Conservation (phyloP, 2,329 filamentous ascomycete genomes). For the Dothistroma pini region DNA sequence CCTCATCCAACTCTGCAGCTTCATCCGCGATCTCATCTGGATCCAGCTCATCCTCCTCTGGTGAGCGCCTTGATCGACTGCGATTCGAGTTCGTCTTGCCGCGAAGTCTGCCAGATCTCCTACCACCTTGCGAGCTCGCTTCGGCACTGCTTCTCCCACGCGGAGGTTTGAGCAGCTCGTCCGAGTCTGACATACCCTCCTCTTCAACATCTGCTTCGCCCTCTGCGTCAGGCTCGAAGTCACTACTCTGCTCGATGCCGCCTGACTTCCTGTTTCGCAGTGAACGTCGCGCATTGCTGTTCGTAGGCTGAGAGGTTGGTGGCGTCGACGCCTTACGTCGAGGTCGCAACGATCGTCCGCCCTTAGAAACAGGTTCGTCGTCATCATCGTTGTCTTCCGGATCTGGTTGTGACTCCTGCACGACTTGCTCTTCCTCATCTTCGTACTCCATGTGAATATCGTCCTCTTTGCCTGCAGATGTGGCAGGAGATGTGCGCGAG, state of each 20-base stretch:
- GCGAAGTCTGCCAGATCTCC: slow-evolving; percentile 51
- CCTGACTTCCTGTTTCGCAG: slow-evolving; percentile 41
- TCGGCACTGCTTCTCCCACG: slow-evolving; percentile 48
- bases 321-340: slow-evolving; percentile 32
- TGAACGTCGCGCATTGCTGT: slow-evolving; percentile 36
- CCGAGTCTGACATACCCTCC: slow-evolving; percentile 48
- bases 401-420: slow-evolving; percentile 39
- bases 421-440: slow-evolving; percentile 44
- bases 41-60: slow-evolving; percentile 47
- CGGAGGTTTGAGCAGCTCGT: slow-evolving; percentile 43
- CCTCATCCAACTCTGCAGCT: slow-evolving; percentile 56
- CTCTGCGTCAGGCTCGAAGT: slow-evolving; percentile 60
- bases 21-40: slow-evolving; percentile 52
- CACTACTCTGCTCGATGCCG: slow-evolving; percentile 55
- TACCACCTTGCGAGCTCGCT: slow-evolving; percentile 35
- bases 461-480: slow-evolving; percentile 36
- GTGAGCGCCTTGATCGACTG: slow-evolving; percentile 43
- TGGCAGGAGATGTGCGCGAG: slow-evolving; percentile 26
- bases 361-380: slow-evolving; percentile 49
- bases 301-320: slow-evolving; percentile 33
- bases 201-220: slow-evolving; percentile 54
- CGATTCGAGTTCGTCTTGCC: slow-evolving; percentile 43
- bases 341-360: slow-evolving; percentile 38
- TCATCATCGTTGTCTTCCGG: slow-evolving; percentile 55
- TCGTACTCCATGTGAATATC: slow-evolving; percentile 32